These are phyloP conservation scores for Cronartium ribicola DNA, from an alignment of 1,284 basidiomycete species.

Conservation along the genomic window DNA sequence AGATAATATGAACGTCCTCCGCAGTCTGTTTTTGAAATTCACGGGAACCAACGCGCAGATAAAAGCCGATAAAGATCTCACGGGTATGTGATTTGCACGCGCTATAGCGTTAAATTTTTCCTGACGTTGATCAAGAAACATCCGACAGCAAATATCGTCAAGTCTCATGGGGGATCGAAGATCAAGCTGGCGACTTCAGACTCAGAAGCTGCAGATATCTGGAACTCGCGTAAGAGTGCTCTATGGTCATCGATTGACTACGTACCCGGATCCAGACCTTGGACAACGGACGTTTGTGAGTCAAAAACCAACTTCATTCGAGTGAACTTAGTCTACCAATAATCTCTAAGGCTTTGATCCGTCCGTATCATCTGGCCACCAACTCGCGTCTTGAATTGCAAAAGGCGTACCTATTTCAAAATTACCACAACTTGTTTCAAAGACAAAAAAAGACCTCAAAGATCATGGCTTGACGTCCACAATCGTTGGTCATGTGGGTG, in stretches of 20 bases:
- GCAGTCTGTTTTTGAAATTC: conserved; percentile 64
- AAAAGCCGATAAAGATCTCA: conserved; percentile 59
- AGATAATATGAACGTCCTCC: too few species aligned
- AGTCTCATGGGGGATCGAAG: conserved; percentile 64
- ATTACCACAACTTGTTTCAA: conserved; percentile 68
- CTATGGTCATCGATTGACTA: conserved; percentile 67
- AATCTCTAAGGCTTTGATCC: neutral
- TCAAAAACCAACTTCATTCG: neutral
- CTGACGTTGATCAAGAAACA: conserved; percentile 48
- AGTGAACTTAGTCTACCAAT: neutral
- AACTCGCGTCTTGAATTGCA: neutral
- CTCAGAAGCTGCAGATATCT: conserved; percentile 69
- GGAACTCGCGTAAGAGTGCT: conserved; percentile 80
- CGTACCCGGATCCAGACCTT: conserved; percentile 63
- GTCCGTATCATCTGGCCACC: neutral
- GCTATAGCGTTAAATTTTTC: conserved; percentile 44
- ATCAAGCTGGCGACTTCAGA: conserved; percentile 67
- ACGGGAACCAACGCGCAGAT: conserved; percentile 59
- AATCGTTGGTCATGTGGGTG: conserved; percentile 77
- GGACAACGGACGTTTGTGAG: conserved; percentile 64
- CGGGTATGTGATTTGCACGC: conserved; percentile 31
- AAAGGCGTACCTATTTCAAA: conserved; percentile 69
- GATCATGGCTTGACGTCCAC: conserved; percentile 61
- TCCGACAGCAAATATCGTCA: conserved; percentile 60
- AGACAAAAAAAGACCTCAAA: conserved; percentile 69